These are phyloP conservation scores for Candida patagonica DNA, from an alignment of 805 yeast species.

Conservation along the genomic window DNA sequence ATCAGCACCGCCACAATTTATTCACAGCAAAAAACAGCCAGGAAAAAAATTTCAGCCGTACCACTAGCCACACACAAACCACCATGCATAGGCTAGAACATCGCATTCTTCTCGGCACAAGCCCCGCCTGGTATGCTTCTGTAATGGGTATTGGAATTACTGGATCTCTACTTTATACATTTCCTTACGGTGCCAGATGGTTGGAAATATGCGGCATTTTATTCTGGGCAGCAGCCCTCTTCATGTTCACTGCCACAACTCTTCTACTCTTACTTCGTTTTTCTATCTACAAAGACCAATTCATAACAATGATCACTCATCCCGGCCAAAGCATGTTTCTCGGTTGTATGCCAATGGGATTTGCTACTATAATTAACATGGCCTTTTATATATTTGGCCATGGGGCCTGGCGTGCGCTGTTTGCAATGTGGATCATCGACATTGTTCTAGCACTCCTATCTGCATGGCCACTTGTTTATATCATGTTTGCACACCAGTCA, in stretches of 20 bases:
- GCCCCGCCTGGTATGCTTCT: constrained; percentile 46
- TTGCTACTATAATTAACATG: constrained; percentile 53
- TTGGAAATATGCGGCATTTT: constrained; percentile 46
- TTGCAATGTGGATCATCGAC: constrained; percentile 69
- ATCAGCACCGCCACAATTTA: too few relatives aligned
- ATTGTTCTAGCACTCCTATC: constrained; percentile 44
- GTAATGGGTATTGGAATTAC: constrained; percentile 86
- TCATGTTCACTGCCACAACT: constrained; percentile 34
- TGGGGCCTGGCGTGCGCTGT: constrained; percentile 40
- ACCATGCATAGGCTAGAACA: background rate
- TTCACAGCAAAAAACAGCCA: too few relatives aligned
- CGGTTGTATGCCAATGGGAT: constrained; percentile 80
- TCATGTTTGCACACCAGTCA: constrained; percentile 35
- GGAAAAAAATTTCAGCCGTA: too few relatives aligned
- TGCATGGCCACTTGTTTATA: constrained; percentile 52
- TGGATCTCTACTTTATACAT: constrained; percentile 47
- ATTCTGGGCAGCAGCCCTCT: constrained; percentile 50
- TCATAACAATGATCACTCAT: constrained; percentile 29
- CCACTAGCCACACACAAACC: too few relatives aligned
- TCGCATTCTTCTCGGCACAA: constrained; percentile 8
- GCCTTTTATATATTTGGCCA: constrained; percentile 37
- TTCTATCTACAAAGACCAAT: constrained; percentile 28
- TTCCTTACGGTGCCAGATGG: constrained; percentile 60
- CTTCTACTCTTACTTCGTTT: constrained; percentile 36
- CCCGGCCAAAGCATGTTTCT: constrained; percentile 49